phyloP scores from a whole-genome alignment of 2,329 filamentous ascomycete species.

The Stemphylium vesicarium region DNA sequence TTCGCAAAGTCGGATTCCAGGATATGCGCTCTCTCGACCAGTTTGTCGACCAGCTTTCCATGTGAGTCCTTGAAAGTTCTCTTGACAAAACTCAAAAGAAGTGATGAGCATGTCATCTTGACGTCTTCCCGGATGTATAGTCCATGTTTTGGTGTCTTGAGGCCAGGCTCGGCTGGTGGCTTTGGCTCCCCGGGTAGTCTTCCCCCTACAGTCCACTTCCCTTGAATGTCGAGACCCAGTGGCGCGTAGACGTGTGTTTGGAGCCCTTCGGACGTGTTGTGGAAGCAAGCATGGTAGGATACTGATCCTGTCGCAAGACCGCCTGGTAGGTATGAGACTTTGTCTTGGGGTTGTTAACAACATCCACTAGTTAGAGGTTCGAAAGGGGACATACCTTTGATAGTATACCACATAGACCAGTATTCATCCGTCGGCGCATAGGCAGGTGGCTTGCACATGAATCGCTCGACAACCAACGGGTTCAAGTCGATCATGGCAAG shows the following conservation, averaged over 20 bases:
- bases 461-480: constrained; percentile 76
- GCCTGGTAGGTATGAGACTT: constrained; percentile 75
- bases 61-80: constrained; percentile 82
- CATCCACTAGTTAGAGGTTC: background rate
- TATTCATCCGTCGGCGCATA: constrained; percentile 74
- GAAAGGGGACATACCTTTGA: constrained; percentile 41
- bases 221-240: constrained; percentile 78
- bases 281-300: constrained; percentile 80
- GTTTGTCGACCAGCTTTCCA: constrained; percentile 67
- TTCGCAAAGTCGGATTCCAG: constrained; percentile 44
- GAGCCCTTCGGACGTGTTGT: constrained; percentile 73
- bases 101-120: constrained; percentile 78
- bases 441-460: constrained; percentile 69
- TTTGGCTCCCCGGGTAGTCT: constrained; percentile 72
- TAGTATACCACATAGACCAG: constrained; percentile 73
- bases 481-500: constrained; percentile 86
- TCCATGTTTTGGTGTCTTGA: constrained; percentile 69
- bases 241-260: constrained; percentile 87
- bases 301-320: constrained; percentile 69
- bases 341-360: constrained; percentile 57
- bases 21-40: constrained; percentile 48
- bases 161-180: constrained; percentile 69
- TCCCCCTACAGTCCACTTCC: constrained; percentile 78
- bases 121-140: constrained; percentile 87
- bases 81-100: constrained; percentile 79